Conservation (phyloP, 2,329 filamentous ascomycete species). For the Epichloe uncinata region DNA sequence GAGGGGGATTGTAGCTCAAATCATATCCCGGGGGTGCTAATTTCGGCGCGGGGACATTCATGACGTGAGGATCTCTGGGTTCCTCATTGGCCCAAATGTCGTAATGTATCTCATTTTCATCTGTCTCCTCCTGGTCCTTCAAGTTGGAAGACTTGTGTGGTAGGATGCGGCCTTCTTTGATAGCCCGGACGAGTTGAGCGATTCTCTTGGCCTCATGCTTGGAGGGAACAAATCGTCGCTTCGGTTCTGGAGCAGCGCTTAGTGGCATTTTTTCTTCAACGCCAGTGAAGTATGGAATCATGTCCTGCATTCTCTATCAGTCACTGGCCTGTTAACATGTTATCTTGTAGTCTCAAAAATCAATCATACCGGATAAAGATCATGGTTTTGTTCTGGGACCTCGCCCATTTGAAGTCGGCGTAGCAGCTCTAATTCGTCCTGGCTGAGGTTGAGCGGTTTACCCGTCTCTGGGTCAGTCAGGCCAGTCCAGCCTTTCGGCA, state of each 20-base stretch:
- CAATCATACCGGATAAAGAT: slow-evolving; percentile 69
- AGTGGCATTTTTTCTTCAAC: slow-evolving; percentile 88
- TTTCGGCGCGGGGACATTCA: slow-evolving; percentile 93
- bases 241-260: slow-evolving; percentile 88
- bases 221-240: slow-evolving; percentile 87
- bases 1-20: slow-evolving; percentile 89
- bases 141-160: slow-evolving; percentile 71
- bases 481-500: slow-evolving; percentile 95
- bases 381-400: slow-evolving; percentile 73
- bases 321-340: neutral
- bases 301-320: slow-evolving; percentile 39
- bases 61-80: slow-evolving; percentile 67
- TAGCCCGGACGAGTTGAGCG: slow-evolving; percentile 94
- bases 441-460: slow-evolving; percentile 75
- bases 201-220: slow-evolving; percentile 94
- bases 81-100: slow-evolving; percentile 94
- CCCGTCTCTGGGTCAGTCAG: slow-evolving; percentile 89
- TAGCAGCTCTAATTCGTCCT: slow-evolving; percentile 79
- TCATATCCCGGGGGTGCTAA: slow-evolving; percentile 91
- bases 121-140: slow-evolving; percentile 53
- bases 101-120: slow-evolving; percentile 59
- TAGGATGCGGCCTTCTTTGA: slow-evolving; percentile 83
- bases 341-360: slow-evolving; percentile 2
- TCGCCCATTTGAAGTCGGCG: slow-evolving; percentile 83
- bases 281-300: slow-evolving; percentile 87